Conservation (phyloP, 1,139 yeast genomes). For the Blastobotrys raffinosifermentans region DNA sequence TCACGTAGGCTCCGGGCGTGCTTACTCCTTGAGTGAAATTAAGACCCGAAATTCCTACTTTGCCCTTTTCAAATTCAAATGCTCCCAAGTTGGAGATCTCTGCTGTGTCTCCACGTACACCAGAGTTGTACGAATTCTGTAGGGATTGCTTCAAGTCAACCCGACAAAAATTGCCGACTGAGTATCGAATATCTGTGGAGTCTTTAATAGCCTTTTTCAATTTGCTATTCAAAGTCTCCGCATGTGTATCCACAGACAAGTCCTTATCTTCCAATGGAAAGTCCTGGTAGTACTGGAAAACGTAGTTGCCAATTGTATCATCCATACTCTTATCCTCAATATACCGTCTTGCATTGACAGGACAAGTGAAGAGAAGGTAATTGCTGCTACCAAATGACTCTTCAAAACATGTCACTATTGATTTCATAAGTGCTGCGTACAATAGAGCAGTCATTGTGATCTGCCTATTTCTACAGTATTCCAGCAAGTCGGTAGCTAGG, state of each 20-base stretch:
- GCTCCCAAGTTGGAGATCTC: conserved; percentile 23
- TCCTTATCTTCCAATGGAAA: conserved; percentile 3
- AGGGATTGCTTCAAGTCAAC: conserved; percentile 12
- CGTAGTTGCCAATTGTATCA: conserved; percentile 16
- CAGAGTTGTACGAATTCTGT: conserved; percentile 3
- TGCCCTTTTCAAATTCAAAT: conserved; percentile 6
- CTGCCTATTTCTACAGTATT: conserved; percentile 5
- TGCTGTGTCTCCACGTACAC: conserved; percentile 12
- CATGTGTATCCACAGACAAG: conserved; percentile 7
- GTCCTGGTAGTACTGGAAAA: conserved; percentile 10
- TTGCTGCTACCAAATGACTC: conserved; percentile 8
- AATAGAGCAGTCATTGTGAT: conserved; percentile 8
- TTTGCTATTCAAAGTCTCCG: conserved; percentile 6
- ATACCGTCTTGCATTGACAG: conserved; percentile 19
- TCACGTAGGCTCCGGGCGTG: conserved; percentile 9
- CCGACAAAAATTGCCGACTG: conserved; percentile 14
- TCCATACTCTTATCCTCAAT: conserved; percentile 1
- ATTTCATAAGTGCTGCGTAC: conserved; percentile 8
- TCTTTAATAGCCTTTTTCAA: conserved; percentile 7
- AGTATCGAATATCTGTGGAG: conserved; percentile 9
- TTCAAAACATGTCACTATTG: conserved; percentile 6
- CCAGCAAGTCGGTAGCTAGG: conserved; percentile 9
- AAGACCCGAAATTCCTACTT: conserved; percentile 6
- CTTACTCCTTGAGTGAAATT: conserved; percentile 14
- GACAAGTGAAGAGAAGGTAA: conserved; percentile 13